These are phyloP conservation scores for Exophiala spinifera DNA, from an alignment of 2,329 filamentous ascomycete genomes.

Conservation along the genomic window DNA sequence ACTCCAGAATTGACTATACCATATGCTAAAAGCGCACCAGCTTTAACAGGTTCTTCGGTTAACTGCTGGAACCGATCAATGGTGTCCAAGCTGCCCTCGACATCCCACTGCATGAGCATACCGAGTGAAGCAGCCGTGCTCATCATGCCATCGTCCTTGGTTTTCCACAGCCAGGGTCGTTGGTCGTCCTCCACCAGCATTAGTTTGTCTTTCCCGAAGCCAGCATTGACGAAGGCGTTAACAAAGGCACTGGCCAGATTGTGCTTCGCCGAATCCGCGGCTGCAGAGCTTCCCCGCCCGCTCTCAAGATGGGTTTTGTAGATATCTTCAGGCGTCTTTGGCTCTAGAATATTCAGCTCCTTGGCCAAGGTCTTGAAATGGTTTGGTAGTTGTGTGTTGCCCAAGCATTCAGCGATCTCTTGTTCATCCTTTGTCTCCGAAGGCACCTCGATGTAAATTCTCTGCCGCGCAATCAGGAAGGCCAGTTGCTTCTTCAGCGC, in stretches of 20 bases:
- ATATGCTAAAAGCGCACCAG: conserved; percentile 86
- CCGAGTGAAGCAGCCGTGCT: conserved; percentile 93
- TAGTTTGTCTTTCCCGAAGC: conserved; percentile 94
- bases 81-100: conserved; percentile 86
- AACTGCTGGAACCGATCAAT: conserved; percentile 93
- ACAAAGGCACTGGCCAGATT: conserved; percentile 95
- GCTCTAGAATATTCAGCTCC: conserved; percentile 93
- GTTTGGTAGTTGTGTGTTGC: conserved; percentile 82
- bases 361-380: conserved; percentile 93
- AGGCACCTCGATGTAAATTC: conserved; percentile 73
- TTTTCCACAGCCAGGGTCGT: conserved; percentile 97
- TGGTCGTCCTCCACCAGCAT: conserved; percentile 90
- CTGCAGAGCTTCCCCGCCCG: conserved; percentile 87
- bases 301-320: conserved; percentile 99
- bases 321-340: conserved; percentile 95
- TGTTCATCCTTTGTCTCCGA: conserved; percentile 65
- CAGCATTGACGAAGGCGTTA: conserved; percentile 94
- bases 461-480: conserved; percentile 86
- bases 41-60: conserved; percentile 77
- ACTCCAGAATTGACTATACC: conserved; percentile 96
- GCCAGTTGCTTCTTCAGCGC: conserved; percentile 89
- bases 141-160: conserved; percentile 96
- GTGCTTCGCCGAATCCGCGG: conserved; percentile 90
- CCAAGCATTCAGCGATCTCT: conserved; percentile 76
- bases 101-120: conserved; percentile 88